Evolutionary conservation across 2,329 filamentous ascomycete genomes (phyloP), one percentile per base, ranked within the genome.

Genomic region (Lomentospora prolificans): DNA sequence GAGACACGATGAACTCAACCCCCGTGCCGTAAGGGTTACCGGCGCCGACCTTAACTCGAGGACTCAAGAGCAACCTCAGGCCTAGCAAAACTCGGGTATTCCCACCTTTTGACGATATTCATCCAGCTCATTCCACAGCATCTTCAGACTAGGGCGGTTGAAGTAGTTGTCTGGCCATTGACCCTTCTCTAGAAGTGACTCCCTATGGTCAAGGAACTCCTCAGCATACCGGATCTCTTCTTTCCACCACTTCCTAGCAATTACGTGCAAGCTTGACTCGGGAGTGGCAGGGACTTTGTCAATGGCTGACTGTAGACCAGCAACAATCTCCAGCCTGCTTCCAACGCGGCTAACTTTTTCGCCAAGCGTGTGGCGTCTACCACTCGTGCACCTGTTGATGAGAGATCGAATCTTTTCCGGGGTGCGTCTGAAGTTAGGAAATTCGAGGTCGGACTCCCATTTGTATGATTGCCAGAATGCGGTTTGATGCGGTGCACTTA

Each of bases 381-480:
- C 79, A 14, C 68, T 65, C 1, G 79, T 82, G 60, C 79, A 82
- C 22, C 69, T 66, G 58, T 78, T 72, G 55, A 82, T 78, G 48
- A 82, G 70, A 5, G 61, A 61, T 28, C 73, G 69, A 53, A 82
- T 66, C 28, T 65, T 66, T 14, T 60, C 62, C 1, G 78, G 79
- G 4, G 79, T 80, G 28, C 65, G 66, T 12, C 62, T 62, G 63
- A 77, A 83, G 7, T 69, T 67, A 0, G 81, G 81, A 56, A 84
- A 84, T 64, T 81, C 78, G 10, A 79, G 67, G 14, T 75, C 69
- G 2, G 80, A 76, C 63, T 83, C 80, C 66, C 74, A 76, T 14
- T 69, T 69, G 63, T 83, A 83, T 50, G 80, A 83, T 59, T 80
- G 73, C 80, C 80, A 83, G 10, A 81, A 72, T 3, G 78, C 75